Base-by-base conservation (phyloP, 169 alveolate species). In the Eimeria necatrix region DNA sequence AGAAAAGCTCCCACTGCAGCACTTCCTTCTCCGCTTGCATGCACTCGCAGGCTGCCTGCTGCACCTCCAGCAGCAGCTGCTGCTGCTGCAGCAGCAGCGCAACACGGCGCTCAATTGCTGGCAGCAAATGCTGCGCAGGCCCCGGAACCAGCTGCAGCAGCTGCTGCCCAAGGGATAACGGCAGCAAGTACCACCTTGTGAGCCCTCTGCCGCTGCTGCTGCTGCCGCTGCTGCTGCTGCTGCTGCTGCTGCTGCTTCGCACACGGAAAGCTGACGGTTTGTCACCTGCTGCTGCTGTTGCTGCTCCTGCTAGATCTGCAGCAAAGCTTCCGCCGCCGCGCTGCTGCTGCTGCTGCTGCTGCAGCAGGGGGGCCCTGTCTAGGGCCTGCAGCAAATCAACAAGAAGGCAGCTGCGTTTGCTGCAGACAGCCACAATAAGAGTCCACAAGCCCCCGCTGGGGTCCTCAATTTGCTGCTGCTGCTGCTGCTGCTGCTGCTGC, bases 51-150 rank as follows among this genome's bases (percentile, higher is more conserved):
- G 83, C 83, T 22, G 83, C 83, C 24, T 73, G 83, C 56, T 41
- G 52, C 56, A 73, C 83, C 52, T 73, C 52, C 83, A 73, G 83
- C 51, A 73, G 83, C 83, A n/a, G 83, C 83, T 73, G 83, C 83
- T 73, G 83, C 83, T 73, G 83, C 83, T 73, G 83, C 51, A 73
- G 83, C 83, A 73, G 83, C 83, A 73, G 46, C 24, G 83, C 83
- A 73, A 73, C 83, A 73, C 83, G 83, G 5, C 83, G 83, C n/a
- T 73, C 83, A 22, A 73, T 24, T 22, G 83, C 83, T 22, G 83
- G 83, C 83, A 73, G 83, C 83, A 73, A 41, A 16, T 73, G 83
- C 51, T 73, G 83, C 51, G 20, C 83, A 22, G 46, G 52, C 7
- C 83, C 83, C 4, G 83, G 83, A 24, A 16, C 20, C 46, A 73